Percentiles rank a stretch among this genome's conserved stretches.
phyloP scores from a whole-genome alignment of 140 eudicot species.

The Anethum foeniculum region DNA sequence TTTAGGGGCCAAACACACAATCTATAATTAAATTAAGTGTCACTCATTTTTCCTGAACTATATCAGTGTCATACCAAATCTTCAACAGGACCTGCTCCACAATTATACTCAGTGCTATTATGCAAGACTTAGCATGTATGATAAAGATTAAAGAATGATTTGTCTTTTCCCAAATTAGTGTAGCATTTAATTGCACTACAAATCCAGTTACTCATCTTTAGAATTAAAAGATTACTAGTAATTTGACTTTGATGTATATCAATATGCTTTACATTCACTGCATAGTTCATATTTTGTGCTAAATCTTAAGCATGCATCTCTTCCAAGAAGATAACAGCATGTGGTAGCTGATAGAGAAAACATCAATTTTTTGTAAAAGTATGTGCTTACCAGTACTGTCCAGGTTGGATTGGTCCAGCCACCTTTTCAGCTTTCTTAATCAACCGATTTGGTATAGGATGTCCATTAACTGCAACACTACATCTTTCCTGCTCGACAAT shows the following conservation, averaged over 20 bases:
- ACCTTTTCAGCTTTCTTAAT: conserved; percentile 79
- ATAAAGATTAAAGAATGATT: not conserved
- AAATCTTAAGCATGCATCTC: not conserved
- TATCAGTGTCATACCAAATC: not conserved
- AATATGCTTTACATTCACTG: not conserved
- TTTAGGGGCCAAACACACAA: not conserved
- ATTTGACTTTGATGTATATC: not conserved
- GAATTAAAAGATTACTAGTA: not conserved
- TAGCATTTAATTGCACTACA: not conserved
- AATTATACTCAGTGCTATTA: not conserved
- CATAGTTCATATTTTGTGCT: not conserved
- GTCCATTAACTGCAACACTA: conserved; percentile 73
- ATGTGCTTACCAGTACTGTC: conserved; percentile 76
- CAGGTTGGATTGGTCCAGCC: conserved; percentile 83
- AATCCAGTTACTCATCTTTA: not conserved
- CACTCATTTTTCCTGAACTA: not conserved
- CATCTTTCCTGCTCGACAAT: conserved; percentile 35
- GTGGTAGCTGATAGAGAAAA: not conserved
- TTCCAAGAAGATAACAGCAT: not conserved
- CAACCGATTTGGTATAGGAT: conserved; percentile 64
- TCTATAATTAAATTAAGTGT: not conserved
- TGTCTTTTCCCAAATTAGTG: not conserved
- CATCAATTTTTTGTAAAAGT: not conserved
- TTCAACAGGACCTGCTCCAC: not conserved
- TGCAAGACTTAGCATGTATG: not conserved